These are phyloP conservation scores for Scheffersomyces amazonensis DNA, from an alignment of 805 yeast species.

Conservation along the genomic window DNA sequence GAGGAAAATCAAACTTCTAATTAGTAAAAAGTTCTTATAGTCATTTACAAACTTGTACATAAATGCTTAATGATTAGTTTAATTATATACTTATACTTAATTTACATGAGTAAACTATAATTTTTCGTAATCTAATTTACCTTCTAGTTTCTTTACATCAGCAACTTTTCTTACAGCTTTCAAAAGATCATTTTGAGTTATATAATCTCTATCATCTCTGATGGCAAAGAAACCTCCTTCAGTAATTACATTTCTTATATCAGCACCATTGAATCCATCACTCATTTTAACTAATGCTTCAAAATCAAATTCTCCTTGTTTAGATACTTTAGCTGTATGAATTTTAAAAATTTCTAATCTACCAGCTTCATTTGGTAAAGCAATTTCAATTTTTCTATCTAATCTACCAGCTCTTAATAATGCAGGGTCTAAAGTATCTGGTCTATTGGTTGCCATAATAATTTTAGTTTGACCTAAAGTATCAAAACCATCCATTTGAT, in stretches of 20 bases:
- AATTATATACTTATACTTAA: too few relatives aligned
- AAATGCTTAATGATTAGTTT: too few relatives aligned
- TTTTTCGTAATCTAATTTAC: conserved; percentile 92
- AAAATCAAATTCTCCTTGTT: conserved; percentile 94
- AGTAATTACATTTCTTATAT: conserved; percentile 93
- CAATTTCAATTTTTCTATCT: conserved; percentile 94
- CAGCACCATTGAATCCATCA: conserved; percentile 99
- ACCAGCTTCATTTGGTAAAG: conserved; percentile 94
- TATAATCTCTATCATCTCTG: conserved; percentile 95
- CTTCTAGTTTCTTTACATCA: conserved; percentile 95
- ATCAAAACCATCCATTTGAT: conserved; percentile 99
- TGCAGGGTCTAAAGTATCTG: conserved; percentile 97
- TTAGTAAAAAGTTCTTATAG: too few relatives aligned
- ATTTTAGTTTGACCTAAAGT: conserved; percentile 94
- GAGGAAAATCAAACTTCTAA: not conserved
- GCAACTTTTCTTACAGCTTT: conserved; percentile 98
- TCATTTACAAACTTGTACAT: too few relatives aligned
- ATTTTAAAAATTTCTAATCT: conserved; percentile 91
- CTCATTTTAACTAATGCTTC: conserved; percentile 98
- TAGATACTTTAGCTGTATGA: conserved; percentile 79
- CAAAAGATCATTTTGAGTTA: conserved; percentile 89
- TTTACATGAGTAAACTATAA: conserved; percentile 38
- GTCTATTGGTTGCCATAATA: conserved; percentile 99
- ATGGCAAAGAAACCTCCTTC: conserved; percentile 99
- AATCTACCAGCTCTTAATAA: conserved; percentile 95